phyloP scores from a whole-genome alignment of 2,329 filamentous ascomycete genomes.

The Aspergillus jensenii region DNA sequence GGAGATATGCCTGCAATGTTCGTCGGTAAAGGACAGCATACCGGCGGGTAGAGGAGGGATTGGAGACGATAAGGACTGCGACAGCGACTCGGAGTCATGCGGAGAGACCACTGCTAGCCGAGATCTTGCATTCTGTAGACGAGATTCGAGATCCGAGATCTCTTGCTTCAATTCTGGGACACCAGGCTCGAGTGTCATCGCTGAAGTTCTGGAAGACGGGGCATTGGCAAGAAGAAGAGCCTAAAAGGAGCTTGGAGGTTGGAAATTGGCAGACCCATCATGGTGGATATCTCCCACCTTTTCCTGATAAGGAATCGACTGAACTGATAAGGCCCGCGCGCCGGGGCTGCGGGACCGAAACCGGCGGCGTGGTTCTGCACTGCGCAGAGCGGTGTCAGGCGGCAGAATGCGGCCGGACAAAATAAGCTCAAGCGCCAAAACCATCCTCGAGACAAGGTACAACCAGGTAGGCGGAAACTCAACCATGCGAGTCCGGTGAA shows the following conservation, averaged over 20 bases:
- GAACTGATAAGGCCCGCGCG: not conserved
- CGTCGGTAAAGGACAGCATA: not conserved
- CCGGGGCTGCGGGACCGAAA: not conserved
- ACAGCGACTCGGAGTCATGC: not conserved
- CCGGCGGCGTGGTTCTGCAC: not conserved
- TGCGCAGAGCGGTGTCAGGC: not conserved
- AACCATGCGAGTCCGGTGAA: constrained; percentile 21
- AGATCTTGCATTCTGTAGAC: constrained; percentile 47
- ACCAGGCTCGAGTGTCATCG: constrained; percentile 23
- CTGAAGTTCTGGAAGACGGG: not conserved
- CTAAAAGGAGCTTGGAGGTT: not conserved
- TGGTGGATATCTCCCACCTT: not conserved
- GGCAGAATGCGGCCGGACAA: constrained; percentile 1
- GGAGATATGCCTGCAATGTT: not conserved
- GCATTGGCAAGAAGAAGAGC: constrained; percentile 2
- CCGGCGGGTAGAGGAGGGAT: constrained; percentile 6
- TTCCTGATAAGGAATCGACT: not conserved
- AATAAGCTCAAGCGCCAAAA: not conserved
- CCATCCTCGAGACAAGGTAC: not conserved
- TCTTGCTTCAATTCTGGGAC: constrained; percentile 32
- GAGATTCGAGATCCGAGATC: constrained; percentile 49
- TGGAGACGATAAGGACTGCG: not conserved
- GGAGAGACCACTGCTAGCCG: constrained; percentile 32
- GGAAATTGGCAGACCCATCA: too few species aligned
- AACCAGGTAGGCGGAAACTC: not conserved